phyloP scores from a whole-genome alignment of 768 basidiomycete genomes.

The Tubosaeta sp. region DNA sequence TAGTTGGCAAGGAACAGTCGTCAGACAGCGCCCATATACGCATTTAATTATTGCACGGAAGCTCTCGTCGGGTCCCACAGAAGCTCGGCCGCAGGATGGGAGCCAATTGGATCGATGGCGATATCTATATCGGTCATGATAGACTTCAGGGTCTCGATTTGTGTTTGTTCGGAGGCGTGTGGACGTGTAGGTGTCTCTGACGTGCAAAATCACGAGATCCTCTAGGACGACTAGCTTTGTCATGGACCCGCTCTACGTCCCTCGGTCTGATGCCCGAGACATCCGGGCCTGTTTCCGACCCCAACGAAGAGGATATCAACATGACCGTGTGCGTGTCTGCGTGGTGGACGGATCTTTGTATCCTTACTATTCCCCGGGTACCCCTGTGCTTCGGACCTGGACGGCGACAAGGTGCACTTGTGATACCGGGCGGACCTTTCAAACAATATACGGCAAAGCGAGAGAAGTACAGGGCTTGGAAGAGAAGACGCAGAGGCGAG shows the following conservation, averaged over 20 bases:
- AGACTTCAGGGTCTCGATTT: slow-evolving; percentile 12
- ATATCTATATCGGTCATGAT: neutral
- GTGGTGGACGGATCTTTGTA: neutral
- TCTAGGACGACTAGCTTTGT: neutral
- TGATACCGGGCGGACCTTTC: neutral
- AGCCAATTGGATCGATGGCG: slow-evolving; percentile 7
- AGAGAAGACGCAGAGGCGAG: neutral
- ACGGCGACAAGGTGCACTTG: neutral
- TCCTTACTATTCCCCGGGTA: neutral
- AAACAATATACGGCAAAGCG: neutral
- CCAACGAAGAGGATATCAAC: neutral
- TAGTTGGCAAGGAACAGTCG: neutral
- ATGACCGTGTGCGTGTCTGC: neutral
- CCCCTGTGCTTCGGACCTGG: neutral
- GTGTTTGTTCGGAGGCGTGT: neutral
- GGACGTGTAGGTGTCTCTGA: neutral
- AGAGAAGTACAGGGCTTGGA: neutral
- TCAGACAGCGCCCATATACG: neutral
- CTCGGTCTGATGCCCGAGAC: neutral
- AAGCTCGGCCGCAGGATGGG: slow-evolving; percentile 12
- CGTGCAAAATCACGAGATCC: neutral
- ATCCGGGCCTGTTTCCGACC: neutral
- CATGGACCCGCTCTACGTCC: neutral
- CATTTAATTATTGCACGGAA: neutral
- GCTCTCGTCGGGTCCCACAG: neutral